Evolutionary conservation across 2,329 filamentous ascomycete species (phyloP).

Genomic region (Dichotomopilus funicola): DNA sequence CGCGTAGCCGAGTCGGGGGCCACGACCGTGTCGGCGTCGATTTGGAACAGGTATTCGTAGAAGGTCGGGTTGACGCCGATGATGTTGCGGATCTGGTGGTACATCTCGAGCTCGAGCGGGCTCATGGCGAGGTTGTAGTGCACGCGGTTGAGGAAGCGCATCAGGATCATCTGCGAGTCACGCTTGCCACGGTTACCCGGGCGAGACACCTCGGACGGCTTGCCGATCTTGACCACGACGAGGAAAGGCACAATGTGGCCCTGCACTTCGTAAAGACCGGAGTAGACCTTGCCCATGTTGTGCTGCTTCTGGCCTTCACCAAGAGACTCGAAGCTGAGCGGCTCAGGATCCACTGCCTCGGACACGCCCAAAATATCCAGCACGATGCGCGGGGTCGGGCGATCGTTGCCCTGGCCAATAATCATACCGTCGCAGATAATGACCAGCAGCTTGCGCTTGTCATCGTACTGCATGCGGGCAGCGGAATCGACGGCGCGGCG

Average conservation of each 20-base stretch:
- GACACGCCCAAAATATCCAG: slow-evolving; percentile 94
- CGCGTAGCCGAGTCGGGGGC: slow-evolving; percentile 83
- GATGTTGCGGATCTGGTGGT: slow-evolving; percentile 97
- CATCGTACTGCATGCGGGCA: slow-evolving; percentile 92
- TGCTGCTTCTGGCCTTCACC: slow-evolving; percentile 96
- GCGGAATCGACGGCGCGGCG: slow-evolving; percentile 95
- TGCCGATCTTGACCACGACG: slow-evolving; percentile 94
- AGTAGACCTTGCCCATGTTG: slow-evolving; percentile 99
- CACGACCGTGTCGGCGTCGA: slow-evolving; percentile 95
- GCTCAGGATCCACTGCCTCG: slow-evolving; percentile 88
- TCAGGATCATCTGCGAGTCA: slow-evolving; percentile 96
- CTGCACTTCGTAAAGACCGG: slow-evolving; percentile 93
- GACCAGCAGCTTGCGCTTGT: slow-evolving; percentile 92
- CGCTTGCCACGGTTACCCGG: slow-evolving; percentile 97
- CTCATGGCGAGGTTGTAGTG: slow-evolving; percentile 97
- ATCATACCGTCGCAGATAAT: slow-evolving; percentile 98
- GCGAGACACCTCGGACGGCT: slow-evolving; percentile 92
- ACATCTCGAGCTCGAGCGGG: slow-evolving; percentile 94
- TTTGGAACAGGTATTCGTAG: slow-evolving; percentile 94
- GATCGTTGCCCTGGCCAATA: slow-evolving; percentile 95
- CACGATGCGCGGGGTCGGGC: slow-evolving; percentile 90
- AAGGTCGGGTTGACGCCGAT: slow-evolving; percentile 98
- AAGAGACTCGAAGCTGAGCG: slow-evolving; percentile 91
- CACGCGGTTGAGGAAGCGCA: slow-evolving; percentile 98
- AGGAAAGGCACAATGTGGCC: slow-evolving; percentile 97